A percentile compares a stretch with the other conserved stretches of the same genome.
Conservation (phyloP, 257 asterid genomes). For the Capsicum baccatum region DNA sequence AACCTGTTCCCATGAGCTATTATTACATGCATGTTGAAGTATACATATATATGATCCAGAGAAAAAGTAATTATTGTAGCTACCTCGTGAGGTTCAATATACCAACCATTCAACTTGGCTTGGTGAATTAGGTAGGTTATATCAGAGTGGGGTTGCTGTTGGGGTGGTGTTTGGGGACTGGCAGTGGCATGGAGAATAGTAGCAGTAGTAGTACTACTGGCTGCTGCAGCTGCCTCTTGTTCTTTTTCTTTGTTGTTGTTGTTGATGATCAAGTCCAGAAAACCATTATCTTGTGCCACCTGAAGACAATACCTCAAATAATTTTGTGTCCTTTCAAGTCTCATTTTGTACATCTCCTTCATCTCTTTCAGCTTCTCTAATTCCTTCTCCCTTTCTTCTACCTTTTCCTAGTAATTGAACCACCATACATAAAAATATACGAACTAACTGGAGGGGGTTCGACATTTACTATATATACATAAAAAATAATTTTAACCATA, state of each 20-base stretch:
- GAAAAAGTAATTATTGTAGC: constrained; percentile 32
- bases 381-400: constrained; percentile 56
- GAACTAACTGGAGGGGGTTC: too few relatives aligned
- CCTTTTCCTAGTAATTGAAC: constrained; percentile 36
- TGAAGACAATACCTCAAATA: constrained; percentile 51
- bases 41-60: too few relatives aligned
- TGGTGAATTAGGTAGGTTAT: constrained; percentile 53
- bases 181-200: constrained; percentile 26
- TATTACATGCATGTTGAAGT: too few relatives aligned
- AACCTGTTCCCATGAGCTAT: too few relatives aligned
- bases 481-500: too few relatives aligned
- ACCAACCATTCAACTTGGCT: constrained; percentile 70
- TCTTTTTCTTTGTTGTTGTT: constrained; percentile 23
- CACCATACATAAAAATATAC: not conserved
- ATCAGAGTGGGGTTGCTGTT: constrained; percentile 36
- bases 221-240: not conserved
- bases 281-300: constrained; percentile 74
- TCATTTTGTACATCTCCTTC: constrained; percentile 46
- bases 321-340: constrained; percentile 48
- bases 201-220: not conserved
- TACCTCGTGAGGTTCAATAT: constrained; percentile 76
- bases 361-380: constrained; percentile 46
- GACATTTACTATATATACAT: too few relatives aligned
- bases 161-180: constrained; percentile 37
- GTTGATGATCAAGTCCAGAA: constrained; percentile 58